Conservation (phyloP, 1,139 yeast species). For the Taphrina flavorubra region DNA sequence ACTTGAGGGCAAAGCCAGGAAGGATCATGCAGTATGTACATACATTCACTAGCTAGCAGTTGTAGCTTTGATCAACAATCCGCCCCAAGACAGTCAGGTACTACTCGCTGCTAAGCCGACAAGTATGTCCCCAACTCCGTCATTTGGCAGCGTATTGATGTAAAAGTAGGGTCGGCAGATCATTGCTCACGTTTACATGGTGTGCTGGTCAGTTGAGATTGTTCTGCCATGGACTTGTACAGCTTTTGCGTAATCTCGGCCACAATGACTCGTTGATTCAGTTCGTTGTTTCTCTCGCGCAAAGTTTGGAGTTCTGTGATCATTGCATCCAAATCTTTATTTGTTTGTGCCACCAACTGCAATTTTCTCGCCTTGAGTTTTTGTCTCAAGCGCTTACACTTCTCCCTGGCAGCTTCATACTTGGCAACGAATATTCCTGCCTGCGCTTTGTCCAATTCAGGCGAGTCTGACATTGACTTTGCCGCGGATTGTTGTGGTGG, state of each 20-base stretch:
- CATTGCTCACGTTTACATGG: background rate
- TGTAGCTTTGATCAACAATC: no score
- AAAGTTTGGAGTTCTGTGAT: background rate
- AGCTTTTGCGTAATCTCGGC: conserved; percentile 3
- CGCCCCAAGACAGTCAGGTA: no score
- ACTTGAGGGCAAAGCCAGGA: no score
- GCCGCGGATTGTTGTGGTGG: no score
- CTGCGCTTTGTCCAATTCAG: no score
- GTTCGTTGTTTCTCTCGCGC: background rate
- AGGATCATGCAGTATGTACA: no score
- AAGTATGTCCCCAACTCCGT: no score
- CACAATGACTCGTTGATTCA: background rate
- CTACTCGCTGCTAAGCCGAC: no score
- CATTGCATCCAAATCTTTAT: background rate
- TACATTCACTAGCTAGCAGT: no score
- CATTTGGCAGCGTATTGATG: no score
- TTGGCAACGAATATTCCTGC: background rate
- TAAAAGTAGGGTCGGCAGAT: background rate
- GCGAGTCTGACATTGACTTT: no score
- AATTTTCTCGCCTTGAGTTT: background rate
- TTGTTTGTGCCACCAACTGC: background rate
- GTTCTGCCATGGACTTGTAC: conserved; percentile 10
- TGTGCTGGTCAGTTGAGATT: background rate
- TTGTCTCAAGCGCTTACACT: background rate
- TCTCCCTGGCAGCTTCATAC: background rate